Conservation (phyloP, 2,329 filamentous ascomycete species). For the Mycosphaerelloides madeirae region DNA sequence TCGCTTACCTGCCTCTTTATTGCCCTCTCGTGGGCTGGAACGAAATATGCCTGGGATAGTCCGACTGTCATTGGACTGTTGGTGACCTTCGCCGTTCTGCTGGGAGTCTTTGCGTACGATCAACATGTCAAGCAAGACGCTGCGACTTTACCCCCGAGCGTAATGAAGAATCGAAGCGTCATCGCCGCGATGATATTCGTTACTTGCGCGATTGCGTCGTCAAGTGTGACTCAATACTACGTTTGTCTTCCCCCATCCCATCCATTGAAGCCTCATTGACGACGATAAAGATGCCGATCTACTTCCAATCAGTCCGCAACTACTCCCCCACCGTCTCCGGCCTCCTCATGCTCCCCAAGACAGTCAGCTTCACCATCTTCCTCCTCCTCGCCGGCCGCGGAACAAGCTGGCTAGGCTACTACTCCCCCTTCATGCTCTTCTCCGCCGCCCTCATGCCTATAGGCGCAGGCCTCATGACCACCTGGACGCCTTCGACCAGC, state of each 20-base stretch:
- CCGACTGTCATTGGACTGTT: neutral
- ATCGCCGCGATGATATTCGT: constrained; percentile 1
- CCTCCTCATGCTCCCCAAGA: neutral
- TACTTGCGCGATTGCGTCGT: neutral
- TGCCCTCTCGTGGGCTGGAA: constrained; percentile 4
- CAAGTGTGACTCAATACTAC: neutral
- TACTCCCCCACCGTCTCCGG: neutral
- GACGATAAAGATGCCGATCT: neutral
- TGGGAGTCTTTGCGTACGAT: constrained; percentile 1
- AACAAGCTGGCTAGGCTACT: constrained; percentile 1
- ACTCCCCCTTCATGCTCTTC: constrained; percentile 1
- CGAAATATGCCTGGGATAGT: constrained; percentile 5
- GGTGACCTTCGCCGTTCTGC: constrained; percentile 2
- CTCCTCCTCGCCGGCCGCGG: neutral
- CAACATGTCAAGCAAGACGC: constrained; percentile 3
- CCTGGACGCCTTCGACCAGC: neutral
- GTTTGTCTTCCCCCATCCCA: too few relatives aligned
- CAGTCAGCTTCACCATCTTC: neutral
- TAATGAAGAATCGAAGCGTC: constrained; percentile 5
- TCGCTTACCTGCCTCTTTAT: constrained; percentile 3
- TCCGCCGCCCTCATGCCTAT: neutral
- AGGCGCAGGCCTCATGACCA: constrained; percentile 1
- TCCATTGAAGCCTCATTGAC: too few relatives aligned
- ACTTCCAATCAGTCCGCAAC: neutral
- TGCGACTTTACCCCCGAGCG: constrained; percentile 1